Evolutionary conservation across 1,284 basidiomycete genomes (phyloP).

Genomic region (Ganoderma sinense): DNA sequence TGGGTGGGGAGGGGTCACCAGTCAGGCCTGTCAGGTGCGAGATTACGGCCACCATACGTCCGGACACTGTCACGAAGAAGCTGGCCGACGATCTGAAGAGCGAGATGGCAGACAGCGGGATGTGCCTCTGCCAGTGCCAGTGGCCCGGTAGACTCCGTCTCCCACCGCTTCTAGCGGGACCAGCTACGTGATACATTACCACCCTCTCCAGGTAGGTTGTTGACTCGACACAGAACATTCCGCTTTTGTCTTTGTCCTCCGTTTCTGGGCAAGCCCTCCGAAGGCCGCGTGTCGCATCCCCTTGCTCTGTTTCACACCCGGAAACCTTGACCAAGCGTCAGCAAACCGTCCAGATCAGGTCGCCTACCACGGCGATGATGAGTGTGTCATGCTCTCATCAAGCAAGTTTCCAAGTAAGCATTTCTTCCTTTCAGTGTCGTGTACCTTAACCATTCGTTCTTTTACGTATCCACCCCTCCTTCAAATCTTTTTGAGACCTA

Average conservation of each 20-base stretch:
- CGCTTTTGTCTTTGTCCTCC: conserved; percentile 19
- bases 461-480: conserved; percentile 28
- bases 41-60: not conserved
- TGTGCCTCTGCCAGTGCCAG: conserved; percentile 18
- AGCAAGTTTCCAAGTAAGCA: conserved; percentile 31
- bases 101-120: conserved; percentile 2
- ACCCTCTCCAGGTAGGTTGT: conserved; percentile 8
- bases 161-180: conserved; percentile 23
- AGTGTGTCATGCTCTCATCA: conserved; percentile 27
- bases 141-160: conserved; percentile 11
- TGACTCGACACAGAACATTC: conserved; percentile 17
- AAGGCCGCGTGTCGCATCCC: conserved; percentile 12
- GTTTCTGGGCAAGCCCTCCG: conserved; percentile 14
- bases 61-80: conserved; percentile 7
- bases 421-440: conserved; percentile 13
- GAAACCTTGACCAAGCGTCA: conserved; percentile 14
- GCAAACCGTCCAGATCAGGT: conserved; percentile 22
- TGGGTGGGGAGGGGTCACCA: no score
- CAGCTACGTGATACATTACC: conserved; percentile 25
- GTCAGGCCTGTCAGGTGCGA: no score
- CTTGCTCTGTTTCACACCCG: conserved; percentile 23
- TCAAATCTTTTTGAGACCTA: conserved; percentile 22
- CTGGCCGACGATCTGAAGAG: conserved; percentile 13
- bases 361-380: conserved; percentile 26
- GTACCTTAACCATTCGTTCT: conserved; percentile 27